These are phyloP conservation scores for Apiotrichum mycotoxinovorans DNA, from an alignment of 1,284 basidiomycete genomes.

Conservation along the genomic window DNA sequence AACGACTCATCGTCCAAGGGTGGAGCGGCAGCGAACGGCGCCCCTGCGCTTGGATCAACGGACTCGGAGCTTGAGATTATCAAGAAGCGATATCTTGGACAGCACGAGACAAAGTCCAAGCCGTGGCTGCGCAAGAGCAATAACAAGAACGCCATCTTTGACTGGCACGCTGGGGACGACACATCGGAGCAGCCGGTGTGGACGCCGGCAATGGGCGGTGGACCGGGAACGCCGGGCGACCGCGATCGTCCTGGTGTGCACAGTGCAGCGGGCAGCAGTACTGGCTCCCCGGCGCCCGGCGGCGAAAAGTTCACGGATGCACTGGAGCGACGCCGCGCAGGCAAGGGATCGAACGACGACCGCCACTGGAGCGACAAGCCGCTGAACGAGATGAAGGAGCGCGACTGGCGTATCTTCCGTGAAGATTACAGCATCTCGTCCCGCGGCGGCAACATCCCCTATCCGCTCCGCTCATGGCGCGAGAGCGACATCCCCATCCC, in stretches of 20 bases:
- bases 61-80: constrained; percentile 71
- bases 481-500: constrained; percentile 77
- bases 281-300: constrained; percentile 13
- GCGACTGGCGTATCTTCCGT: constrained; percentile 98
- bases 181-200: constrained; percentile 58
- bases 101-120: constrained; percentile 70
- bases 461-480: constrained; percentile 84
- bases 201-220: neutral
- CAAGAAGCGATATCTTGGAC: constrained; percentile 80
- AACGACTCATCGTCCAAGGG: constrained; percentile 19
- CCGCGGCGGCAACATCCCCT: constrained; percentile 84
- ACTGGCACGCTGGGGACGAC: constrained; percentile 94
- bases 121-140: constrained; percentile 82
- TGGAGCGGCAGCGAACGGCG: constrained; percentile 10
- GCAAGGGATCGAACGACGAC: constrained; percentile 77
- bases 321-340: constrained; percentile 75
- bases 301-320: constrained; percentile 56
- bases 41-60: constrained; percentile 28
- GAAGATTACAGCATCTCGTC: constrained; percentile 97
- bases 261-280: neutral
- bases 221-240: neutral
- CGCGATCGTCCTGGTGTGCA: neutral
- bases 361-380: constrained; percentile 98
- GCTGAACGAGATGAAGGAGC: constrained; percentile 88
- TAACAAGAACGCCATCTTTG: constrained; percentile 96